Evolutionary conservation across 352 stramenopile species (phyloP), one percentile per base, ranked within the genome.

Genomic region (Pythium brachiatum): DNA sequence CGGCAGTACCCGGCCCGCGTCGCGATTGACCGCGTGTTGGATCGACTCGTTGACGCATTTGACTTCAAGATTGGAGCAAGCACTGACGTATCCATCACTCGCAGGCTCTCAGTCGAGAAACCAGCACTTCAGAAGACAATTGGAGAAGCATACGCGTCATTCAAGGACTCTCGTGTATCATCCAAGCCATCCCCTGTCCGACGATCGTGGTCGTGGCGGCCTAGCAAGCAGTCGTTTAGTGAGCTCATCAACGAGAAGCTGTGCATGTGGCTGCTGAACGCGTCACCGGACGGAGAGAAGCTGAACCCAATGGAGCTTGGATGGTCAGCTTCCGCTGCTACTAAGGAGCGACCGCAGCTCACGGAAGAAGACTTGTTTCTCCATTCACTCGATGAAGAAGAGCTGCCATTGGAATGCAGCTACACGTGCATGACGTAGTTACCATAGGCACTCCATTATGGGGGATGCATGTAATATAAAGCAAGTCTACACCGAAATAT

Each of bases 31-130:
- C 64, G 74, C 15, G 67, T 74, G n/a, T 61, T 82, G 8, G 73
- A 69, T 39, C 66, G 46, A 41, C 43, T 86, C 18, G 71, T 83
- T 36, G 73, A 69, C 20, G 39, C 56, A 3, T 64, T 82, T 44
- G 65, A 74, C 29, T 85, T 85, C 48, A 69, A 72, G 39, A 66
- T 85, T 46, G 25, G 36, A 11, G 52, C 46, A 7, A 56, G 48
- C 2, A 61, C 4, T 21, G 53, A 50, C 18, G 41, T 6, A 46
- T 53, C 21, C 12, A 47, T 5, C 39, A 48, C 3, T 26, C 48
- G 25, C 25, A 54, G 20, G 18, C 7, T 53, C 18, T 31, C n/a
- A 23, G 57, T 5, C 7, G 41, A 38, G 20, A 70, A 50, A 38
- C 57, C 11, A n/a, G 7, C 56, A 15, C 26, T 56, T 8, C 34